phyloP scores from a whole-genome alignment of 176 grass and related monocot genomes.

The Puccinellia tenuiflora region DNA sequence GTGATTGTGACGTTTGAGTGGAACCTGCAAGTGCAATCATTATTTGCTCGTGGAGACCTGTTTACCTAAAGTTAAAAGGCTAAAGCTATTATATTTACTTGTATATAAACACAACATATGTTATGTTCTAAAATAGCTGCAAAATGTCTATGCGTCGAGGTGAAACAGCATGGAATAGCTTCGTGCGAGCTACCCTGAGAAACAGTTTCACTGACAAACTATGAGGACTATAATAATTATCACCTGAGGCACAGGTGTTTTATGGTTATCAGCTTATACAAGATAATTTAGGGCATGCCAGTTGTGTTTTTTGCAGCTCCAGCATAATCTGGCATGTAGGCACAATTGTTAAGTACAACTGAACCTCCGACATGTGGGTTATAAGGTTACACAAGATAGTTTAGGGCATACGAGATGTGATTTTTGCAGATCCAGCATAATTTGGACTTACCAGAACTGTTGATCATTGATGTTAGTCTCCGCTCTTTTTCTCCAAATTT shows the following conservation, averaged over 20 bases:
- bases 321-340: no score
- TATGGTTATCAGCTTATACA: background rate
- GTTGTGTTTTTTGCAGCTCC: no score
- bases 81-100: background rate
- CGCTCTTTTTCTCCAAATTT: background rate
- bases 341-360: no score
- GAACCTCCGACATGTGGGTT: no score
- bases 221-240: background rate
- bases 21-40: background rate
- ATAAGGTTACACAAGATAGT: no score
- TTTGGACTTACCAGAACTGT: background rate
- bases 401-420: no score
- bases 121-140: background rate
- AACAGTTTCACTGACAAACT: background rate
- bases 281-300: background rate
- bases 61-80: background rate
- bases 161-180: background rate
- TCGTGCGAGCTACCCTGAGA: background rate
- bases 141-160: background rate
- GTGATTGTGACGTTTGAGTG: background rate
- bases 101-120: background rate
- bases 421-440: background rate
- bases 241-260: background rate
- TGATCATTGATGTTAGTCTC: background rate
- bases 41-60: background rate